Percentiles rank a stretch among this genome's conserved stretches.
Conservation (phyloP, 2,329 filamentous ascomycete genomes). For the Ceratocystis cacaofunesta region DNA sequence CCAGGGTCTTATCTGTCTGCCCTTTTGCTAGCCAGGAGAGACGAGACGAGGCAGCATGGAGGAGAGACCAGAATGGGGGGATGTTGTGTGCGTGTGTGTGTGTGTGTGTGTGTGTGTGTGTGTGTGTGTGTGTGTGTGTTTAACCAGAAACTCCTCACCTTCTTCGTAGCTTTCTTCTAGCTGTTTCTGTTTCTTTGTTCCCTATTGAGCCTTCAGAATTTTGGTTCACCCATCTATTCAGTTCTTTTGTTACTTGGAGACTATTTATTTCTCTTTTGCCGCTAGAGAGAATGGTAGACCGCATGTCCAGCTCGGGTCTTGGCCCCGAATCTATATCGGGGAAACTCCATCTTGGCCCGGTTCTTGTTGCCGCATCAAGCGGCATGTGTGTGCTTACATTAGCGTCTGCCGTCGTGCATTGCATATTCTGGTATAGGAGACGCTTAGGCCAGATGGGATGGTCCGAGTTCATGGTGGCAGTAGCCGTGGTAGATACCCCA, state of each 20-base stretch:
- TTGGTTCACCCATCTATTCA: not conserved
- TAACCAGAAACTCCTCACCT: not conserved
- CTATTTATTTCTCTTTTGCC: not conserved
- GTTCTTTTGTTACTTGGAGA: not conserved
- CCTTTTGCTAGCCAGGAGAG: too few species aligned
- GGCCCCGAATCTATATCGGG: not conserved
- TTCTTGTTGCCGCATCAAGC: slow-evolving; percentile 26
- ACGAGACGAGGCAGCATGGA: too few species aligned
- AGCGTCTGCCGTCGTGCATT: slow-evolving; percentile 24
- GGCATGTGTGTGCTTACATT: slow-evolving; percentile 24
- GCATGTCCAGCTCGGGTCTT: not conserved
- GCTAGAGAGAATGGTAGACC: not conserved
- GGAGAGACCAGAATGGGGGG: too few species aligned
- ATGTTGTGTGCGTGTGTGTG: too few species aligned
- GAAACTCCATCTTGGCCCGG: slow-evolving; percentile 22
- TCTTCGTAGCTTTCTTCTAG: not conserved
- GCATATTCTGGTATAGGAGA: slow-evolving; percentile 22
- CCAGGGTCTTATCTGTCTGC: too few species aligned
- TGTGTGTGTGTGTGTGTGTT: too few species aligned
- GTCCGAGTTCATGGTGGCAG: slow-evolving; percentile 25
- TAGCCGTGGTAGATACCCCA: slow-evolving; percentile 10
- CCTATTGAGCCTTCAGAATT: too few species aligned
- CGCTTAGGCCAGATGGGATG: slow-evolving; percentile 20
- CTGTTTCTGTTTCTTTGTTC: not conserved
- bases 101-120: too few species aligned